These are phyloP conservation scores for Colletotrichum endophyticum DNA, from an alignment of 2,329 filamentous ascomycete species.

Conservation along the genomic window DNA sequence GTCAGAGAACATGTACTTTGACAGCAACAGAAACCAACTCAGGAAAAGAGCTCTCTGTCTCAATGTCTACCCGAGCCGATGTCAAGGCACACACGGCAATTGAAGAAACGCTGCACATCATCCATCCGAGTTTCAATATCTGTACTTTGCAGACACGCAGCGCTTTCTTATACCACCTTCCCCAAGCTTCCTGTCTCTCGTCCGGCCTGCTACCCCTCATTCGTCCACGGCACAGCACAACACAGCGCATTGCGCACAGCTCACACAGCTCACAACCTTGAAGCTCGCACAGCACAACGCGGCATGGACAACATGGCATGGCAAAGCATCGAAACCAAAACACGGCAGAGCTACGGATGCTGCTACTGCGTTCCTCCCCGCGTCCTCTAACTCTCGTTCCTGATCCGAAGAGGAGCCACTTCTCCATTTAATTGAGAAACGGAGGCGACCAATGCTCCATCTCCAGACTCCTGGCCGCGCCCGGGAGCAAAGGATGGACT, in stretches of 20 bases:
- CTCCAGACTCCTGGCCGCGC: background rate
- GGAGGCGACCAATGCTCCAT: slow-evolving; percentile 11
- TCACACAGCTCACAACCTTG: slow-evolving; percentile 5
- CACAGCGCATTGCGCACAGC: slow-evolving; percentile 10
- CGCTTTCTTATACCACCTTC: background rate
- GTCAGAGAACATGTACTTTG: background rate
- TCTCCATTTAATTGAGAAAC: slow-evolving; percentile 2
- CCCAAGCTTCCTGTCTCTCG: background rate
- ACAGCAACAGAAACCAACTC: background rate
- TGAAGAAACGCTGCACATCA: background rate
- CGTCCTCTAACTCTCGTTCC: background rate
- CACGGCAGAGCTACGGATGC: slow-evolving; percentile 1
- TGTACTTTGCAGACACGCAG: background rate
- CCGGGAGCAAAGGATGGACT: slow-evolving; percentile 3
- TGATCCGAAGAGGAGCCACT: slow-evolving; percentile 3
- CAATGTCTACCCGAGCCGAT: background rate
- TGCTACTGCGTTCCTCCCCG: background rate
- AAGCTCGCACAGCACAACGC: slow-evolving; percentile 1
- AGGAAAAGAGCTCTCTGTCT: background rate
- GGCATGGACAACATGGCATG: background rate
- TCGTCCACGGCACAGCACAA: background rate
- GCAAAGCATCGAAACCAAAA: background rate
- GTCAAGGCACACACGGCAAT: slow-evolving; percentile 6
- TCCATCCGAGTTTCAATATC: slow-evolving; percentile 4
- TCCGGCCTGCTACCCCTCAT: background rate